These are phyloP conservation scores for Zasmidium angulare DNA, from an alignment of 2,329 filamentous ascomycete genomes.

Conservation along the genomic window DNA sequence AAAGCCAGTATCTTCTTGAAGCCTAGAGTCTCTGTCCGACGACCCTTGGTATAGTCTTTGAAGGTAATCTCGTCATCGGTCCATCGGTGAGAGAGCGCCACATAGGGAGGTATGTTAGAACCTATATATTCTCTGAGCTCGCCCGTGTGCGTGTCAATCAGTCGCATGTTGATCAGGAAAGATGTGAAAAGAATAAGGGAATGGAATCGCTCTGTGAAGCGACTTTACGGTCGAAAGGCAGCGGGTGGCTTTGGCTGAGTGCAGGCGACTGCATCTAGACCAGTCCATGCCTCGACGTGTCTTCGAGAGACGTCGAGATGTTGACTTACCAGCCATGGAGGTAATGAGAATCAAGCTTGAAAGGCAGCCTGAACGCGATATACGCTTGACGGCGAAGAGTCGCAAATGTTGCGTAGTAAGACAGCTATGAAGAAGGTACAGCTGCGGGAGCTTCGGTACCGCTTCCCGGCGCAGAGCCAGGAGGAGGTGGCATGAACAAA, in stretches of 20 bases:
- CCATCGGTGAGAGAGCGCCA: slow-evolving; percentile 27
- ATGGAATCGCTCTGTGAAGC: no score
- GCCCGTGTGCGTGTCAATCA: slow-evolving; percentile 18
- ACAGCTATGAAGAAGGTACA: background rate
- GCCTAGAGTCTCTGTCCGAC: background rate
- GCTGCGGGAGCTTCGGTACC: slow-evolving; percentile 14
- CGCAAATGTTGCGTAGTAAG: background rate
- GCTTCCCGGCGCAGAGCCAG: background rate
- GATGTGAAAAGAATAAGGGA: background rate
- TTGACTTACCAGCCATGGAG: no score
- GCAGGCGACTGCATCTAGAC: no score
- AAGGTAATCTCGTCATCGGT: slow-evolving; percentile 17
- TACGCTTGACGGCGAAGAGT: background rate
- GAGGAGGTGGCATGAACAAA: slow-evolving; percentile 56
- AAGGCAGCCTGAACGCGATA: background rate
- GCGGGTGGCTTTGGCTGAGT: no score
- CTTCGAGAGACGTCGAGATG: no score
- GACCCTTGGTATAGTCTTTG: slow-evolving; percentile 16
- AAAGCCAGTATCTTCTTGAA: slow-evolving; percentile 10
- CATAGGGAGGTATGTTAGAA: slow-evolving; percentile 15
- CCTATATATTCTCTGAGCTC: slow-evolving; percentile 15
- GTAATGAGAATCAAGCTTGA: background rate
- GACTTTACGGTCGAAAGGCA: no score
- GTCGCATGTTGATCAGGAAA: slow-evolving; percentile 20
- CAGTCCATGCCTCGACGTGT: no score